Conservation (phyloP, 805 yeast genomes). For the Dipodascopsis uninucleata region DNA sequence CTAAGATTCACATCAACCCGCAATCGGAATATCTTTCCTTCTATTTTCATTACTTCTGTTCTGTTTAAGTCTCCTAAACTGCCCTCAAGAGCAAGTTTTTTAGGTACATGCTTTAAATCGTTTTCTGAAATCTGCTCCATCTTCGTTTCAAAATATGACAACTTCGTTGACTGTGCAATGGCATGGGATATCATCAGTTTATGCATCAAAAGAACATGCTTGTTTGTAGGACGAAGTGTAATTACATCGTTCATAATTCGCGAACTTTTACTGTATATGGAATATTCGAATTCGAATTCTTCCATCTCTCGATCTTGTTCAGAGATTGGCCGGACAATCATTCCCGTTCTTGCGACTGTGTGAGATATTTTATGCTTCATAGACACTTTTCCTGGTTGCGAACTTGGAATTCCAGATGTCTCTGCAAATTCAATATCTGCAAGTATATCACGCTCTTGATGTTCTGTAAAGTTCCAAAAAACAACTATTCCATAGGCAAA, state of each 20-base stretch:
- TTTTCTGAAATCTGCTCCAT: constrained; percentile 55
- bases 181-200: constrained; percentile 94
- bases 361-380: background rate
- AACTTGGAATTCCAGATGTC: too few species aligned
- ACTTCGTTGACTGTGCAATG: constrained; percentile 90
- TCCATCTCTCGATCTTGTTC: constrained; percentile 93
- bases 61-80: constrained; percentile 70
- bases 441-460: constrained; percentile 86
- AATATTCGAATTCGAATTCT: constrained; percentile 72
- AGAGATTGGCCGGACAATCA: constrained; percentile 64
- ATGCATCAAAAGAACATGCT: constrained; percentile 76
- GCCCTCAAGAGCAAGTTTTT: constrained; percentile 85
- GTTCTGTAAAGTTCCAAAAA: constrained; percentile 92
- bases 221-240: constrained; percentile 58
- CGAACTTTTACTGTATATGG: constrained; percentile 46
- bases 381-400: constrained; percentile 2
- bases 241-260: constrained; percentile 80
- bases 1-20: constrained; percentile 91
- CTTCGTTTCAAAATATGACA: constrained; percentile 85
- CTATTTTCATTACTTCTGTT: constrained; percentile 77
- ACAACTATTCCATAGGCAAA: constrained; percentile 94
- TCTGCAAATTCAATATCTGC: constrained; percentile 82
- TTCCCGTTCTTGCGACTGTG: constrained; percentile 31
- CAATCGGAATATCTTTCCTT: constrained; percentile 84
- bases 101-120: constrained; percentile 76